Evolutionary conservation across 164 flowering plant species (phyloP).

Genomic region (Piper longum): DNA sequence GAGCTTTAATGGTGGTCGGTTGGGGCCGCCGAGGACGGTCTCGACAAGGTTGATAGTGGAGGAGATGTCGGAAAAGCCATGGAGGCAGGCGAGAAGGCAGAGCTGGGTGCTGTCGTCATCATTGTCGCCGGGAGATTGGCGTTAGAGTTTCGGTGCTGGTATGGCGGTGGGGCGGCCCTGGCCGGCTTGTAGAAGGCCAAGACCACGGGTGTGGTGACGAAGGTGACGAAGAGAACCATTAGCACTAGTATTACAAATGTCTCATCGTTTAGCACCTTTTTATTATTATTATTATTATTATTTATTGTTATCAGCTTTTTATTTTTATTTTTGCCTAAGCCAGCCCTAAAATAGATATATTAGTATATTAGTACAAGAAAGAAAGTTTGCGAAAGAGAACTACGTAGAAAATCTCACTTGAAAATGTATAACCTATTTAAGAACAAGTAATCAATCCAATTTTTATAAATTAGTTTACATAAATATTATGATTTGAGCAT

Average conservation of each 20-base stretch:
- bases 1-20: slow-evolving; percentile 16
- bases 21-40: slow-evolving; percentile 27
- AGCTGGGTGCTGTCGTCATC: slow-evolving; percentile 13
- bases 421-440: no score
- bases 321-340: no score
- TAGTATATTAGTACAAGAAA: no score
- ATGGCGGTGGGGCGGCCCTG: slow-evolving; percentile 6
- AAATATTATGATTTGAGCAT: no score
- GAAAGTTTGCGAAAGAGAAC: no score
- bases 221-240: slow-evolving; percentile 72
- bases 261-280: slow-evolving; percentile 66
- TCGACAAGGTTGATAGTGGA: slow-evolving; percentile 45
- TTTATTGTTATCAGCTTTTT: no score
- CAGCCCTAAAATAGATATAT: no score
- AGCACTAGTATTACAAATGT: slow-evolving; percentile 63
- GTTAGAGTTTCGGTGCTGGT: slow-evolving; percentile 12
- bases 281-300: no score
- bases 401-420: no score
- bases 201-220: slow-evolving; percentile 60
- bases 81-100: slow-evolving; percentile 47
- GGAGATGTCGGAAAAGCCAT: slow-evolving; percentile 36
- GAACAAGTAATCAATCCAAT: no score
- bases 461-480: no score
- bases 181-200: slow-evolving; percentile 55
- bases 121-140: slow-evolving; percentile 7